These are phyloP conservation scores for Starmera amethionina DNA, from an alignment of 805 yeast species.

Conservation along the genomic window DNA sequence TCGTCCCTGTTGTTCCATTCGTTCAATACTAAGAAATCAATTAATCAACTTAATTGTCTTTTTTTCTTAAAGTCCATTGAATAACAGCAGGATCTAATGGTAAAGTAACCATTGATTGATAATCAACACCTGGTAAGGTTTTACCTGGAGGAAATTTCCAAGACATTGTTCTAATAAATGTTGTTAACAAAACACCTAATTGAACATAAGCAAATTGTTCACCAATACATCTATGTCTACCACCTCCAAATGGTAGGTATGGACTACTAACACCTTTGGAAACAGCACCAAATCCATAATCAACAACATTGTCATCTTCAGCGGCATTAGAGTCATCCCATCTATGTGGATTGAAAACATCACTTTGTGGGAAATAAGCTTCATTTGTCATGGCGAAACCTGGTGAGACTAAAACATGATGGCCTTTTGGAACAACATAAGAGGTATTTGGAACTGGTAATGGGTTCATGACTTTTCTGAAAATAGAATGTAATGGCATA, in stretches of 20 bases:
- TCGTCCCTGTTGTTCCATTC: too few species aligned
- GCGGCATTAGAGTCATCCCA: conserved; percentile 44
- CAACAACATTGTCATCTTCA: conserved; percentile 41
- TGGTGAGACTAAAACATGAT: conserved; percentile 86
- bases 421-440: conserved; percentile 81
- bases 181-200: conserved; percentile 73
- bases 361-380: conserved; percentile 70
- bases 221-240: conserved; percentile 98
- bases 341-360: conserved; percentile 72
- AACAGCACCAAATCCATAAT: conserved; percentile 95
- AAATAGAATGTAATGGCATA: conserved; percentile 91
- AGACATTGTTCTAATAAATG: conserved; percentile 63
- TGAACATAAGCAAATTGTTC: conserved; percentile 96
- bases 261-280: conserved; percentile 95
- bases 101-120: conserved; percentile 85
- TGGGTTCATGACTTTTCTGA: conserved; percentile 79
- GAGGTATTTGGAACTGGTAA: conserved; percentile 71
- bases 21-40: too few species aligned
- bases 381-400: conserved; percentile 81
- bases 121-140: conserved; percentile 60
- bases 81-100: conserved; percentile 72
- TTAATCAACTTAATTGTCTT: neutral
- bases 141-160: conserved; percentile 60
- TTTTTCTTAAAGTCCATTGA: conserved; percentile 57
- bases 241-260: conserved; percentile 97